A percentile compares a stretch with the other conserved stretches of the same genome.
phyloP scores from a whole-genome alignment of 768 basidiomycete species.

The Tulasnella calospora region DNA sequence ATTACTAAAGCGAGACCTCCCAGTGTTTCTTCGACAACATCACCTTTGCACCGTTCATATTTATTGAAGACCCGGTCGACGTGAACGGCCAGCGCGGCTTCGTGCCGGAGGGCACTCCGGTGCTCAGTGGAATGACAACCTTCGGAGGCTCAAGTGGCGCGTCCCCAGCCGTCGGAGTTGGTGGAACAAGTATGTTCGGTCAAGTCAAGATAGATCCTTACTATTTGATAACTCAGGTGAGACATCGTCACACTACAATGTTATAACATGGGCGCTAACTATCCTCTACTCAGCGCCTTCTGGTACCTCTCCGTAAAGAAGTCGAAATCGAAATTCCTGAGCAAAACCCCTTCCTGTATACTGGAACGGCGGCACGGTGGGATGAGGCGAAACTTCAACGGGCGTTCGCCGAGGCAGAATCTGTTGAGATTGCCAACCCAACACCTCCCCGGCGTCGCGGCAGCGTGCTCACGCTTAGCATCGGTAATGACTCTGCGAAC shows the following conservation, averaged over 20 bases:
- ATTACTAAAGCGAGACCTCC: background rate
- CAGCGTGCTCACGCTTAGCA: slow-evolving; percentile 20
- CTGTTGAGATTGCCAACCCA: slow-evolving; percentile 53
- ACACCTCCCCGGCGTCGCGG: background rate
- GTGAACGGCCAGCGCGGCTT: slow-evolving; percentile 54
- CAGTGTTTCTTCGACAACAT: slow-evolving; percentile 97
- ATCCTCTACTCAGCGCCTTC: slow-evolving; percentile 47
- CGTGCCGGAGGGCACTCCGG: slow-evolving; percentile 41
- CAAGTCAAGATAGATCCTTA: slow-evolving; percentile 82
- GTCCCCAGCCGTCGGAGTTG: slow-evolving; percentile 32
- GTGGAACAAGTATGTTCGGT: slow-evolving; percentile 42
- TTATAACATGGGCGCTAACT: background rate
- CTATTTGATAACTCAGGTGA: slow-evolving; percentile 76
- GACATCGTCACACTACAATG: slow-evolving; percentile 30
- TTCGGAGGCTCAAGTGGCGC: slow-evolving; percentile 3
- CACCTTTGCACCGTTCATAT: slow-evolving; percentile 92
- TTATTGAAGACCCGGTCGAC: slow-evolving; percentile 85
- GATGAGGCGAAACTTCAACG: slow-evolving; percentile 60
- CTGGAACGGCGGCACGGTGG: slow-evolving; percentile 63
- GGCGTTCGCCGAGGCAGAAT: slow-evolving; percentile 56
- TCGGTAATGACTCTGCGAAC: slow-evolving; percentile 9
- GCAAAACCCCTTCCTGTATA: slow-evolving; percentile 59
- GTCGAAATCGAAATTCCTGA: slow-evolving; percentile 55
- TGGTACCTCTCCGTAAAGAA: slow-evolving; percentile 64
- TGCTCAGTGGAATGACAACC: slow-evolving; percentile 12